Percentiles rank a stretch among this genome's conserved stretches.
Conservation (phyloP, 2,329 filamentous ascomycete genomes). For the Zasmidium angulare region DNA sequence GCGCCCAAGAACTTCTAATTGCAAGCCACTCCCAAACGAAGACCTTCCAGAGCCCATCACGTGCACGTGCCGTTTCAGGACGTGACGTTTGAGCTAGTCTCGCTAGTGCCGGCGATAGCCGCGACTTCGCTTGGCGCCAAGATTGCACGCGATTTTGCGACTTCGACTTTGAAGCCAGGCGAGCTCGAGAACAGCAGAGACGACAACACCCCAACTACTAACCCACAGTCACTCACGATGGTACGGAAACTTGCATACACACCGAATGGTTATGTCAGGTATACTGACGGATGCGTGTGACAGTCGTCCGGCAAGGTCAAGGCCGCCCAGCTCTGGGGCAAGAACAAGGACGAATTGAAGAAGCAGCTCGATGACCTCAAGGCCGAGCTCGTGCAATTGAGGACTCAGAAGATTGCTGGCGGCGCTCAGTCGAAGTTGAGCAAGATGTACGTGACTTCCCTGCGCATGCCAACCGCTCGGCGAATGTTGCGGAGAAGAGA, state of each 20-base stretch:
- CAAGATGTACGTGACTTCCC: constrained; percentile 73
- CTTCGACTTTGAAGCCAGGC: background rate
- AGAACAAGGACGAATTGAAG: constrained; percentile 97
- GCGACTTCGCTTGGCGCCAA: background rate
- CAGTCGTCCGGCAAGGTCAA: constrained; percentile 78
- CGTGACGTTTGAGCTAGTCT: background rate
- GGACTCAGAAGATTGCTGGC: constrained; percentile 95
- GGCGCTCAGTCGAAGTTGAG: constrained; percentile 94
- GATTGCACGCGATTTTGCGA: background rate
- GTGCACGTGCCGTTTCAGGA: background rate
- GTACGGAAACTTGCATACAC: constrained; percentile 21
- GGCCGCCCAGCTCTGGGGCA: constrained; percentile 94
- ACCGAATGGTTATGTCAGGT: constrained; percentile 3
- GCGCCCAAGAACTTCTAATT: background rate
- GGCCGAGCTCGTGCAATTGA: constrained; percentile 91
- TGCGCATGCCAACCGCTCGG: background rate
- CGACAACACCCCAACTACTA: constrained; percentile 17
- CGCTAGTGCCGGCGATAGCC: background rate
- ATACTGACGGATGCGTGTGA: constrained; percentile 20
- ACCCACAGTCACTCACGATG: constrained; percentile 29
- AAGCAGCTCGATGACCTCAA: constrained; percentile 95
- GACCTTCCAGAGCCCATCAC: background rate
- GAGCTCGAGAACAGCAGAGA: constrained; percentile 9
- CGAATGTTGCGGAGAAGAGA: background rate
- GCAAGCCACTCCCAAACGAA: background rate